Base-by-base conservation (phyloP, 78 protist genomes). In the Chrysochromulina parva region DNA sequence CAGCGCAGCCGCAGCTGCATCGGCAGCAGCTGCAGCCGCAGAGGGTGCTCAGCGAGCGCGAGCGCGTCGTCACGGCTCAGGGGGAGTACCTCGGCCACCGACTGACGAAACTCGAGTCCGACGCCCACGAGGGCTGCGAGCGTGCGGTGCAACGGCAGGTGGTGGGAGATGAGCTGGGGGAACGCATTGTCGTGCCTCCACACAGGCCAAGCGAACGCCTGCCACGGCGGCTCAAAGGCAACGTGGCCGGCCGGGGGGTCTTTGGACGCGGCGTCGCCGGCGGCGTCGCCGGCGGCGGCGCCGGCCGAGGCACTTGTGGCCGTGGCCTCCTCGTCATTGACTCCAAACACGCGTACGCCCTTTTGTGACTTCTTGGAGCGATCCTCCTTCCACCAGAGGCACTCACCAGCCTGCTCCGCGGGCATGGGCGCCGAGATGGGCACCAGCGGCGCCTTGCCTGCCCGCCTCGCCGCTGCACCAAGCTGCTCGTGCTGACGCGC, bases 1-100 rank as follows among this genome's bases (percentile, higher is more conserved):
- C 86, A 22, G 86, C 60, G 57, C 50, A 16, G 22, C 16, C 86
- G 57, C 38, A 78, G 60, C 62, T 78, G 86, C 60, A 53, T 4
- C 9, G 59, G 86, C 62, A 53, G n/a, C 38, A 53, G 19, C 86
- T 78, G 86, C 55, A 78, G 62, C 50, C 86, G 86, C 28, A 78
- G 47, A 26, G 86, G 86, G 86, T 78, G 86, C 60, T 78, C 86
- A 47, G 14, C 50, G 3, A 19, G 19, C 24, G 4, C n/a, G 55
- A 17, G 26, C 19, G 82, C 82, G 55, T 28, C 24, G 19, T 28
- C 28, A 50, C 50, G 50, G 78, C 14, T 28, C 50, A 69, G 78
- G 2, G 14, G 53, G 10, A 65, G 17, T 19, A 69, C 50, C 50
- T 13, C 38, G 13, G 19, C 13, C 11, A 7, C 84, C 38, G 7